A percentile compares a stretch with the other conserved stretches of the same genome.
These are phyloP conservation scores for Backusella macrospora DNA, from an alignment of 192 early-diverging fungal genomes.

Conservation along the genomic window DNA sequence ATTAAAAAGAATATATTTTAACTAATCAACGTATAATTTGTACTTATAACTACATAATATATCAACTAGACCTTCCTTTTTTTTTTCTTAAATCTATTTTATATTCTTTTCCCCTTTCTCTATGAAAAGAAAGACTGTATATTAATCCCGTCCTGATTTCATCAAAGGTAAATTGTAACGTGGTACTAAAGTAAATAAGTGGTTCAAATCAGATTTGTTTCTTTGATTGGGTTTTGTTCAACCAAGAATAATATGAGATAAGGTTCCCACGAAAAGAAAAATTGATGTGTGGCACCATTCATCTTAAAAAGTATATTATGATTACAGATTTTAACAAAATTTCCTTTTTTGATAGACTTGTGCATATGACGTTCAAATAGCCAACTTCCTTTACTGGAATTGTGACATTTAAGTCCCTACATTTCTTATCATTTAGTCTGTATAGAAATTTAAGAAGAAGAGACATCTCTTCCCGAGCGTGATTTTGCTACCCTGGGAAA, in stretches of 20 bases:
- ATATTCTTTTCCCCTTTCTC: no score
- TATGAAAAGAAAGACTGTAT: background rate
- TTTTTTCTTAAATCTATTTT: background rate
- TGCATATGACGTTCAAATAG: background rate
- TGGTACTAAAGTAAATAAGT: background rate
- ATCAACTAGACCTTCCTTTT: background rate
- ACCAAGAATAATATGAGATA: slow-evolving; percentile 6
- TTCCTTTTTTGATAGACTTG: slow-evolving; percentile 1
- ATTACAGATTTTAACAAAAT: background rate
- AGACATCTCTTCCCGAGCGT: background rate
- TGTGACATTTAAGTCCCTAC: background rate
- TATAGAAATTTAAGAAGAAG: background rate
- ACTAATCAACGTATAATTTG: no score
- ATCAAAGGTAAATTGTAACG: background rate
- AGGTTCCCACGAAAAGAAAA: slow-evolving; percentile 14
- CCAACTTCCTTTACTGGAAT: background rate
- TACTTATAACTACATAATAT: background rate
- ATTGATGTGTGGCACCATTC: background rate
- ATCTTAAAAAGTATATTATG: background rate
- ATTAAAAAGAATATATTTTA: background rate
- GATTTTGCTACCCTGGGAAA: background rate
- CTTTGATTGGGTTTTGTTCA: slow-evolving; percentile 6
- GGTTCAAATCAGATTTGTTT: slow-evolving; percentile 10
- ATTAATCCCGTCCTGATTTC: background rate
- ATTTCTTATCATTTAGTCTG: slow-evolving; percentile 7